These are phyloP conservation scores for Cutaneotrichosporon cavernicola DNA, from an alignment of 1,284 basidiomycete species.

Conservation along the genomic window DNA sequence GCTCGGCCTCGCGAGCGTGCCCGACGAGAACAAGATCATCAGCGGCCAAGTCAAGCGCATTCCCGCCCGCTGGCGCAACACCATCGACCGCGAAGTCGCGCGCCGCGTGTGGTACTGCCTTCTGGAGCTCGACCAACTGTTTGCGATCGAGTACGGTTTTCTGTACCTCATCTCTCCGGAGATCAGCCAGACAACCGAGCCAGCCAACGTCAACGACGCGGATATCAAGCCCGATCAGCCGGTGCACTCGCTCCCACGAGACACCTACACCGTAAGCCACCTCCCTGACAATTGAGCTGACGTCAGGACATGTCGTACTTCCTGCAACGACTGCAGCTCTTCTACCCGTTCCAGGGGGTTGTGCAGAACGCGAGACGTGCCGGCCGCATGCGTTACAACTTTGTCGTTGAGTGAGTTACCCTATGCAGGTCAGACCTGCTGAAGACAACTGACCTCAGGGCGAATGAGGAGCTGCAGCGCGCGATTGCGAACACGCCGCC, in stretches of 20 bases:
- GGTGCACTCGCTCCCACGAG: slow-evolving; percentile 21
- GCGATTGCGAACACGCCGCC: slow-evolving; percentile 22
- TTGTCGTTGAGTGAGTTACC: slow-evolving; percentile 25
- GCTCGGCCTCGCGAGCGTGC: slow-evolving; percentile 22
- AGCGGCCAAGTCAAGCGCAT: slow-evolving; percentile 17
- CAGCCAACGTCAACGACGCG: slow-evolving; percentile 33
- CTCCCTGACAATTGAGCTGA: background rate
- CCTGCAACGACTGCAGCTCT: slow-evolving; percentile 28
- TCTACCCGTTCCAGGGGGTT: slow-evolving; percentile 31
- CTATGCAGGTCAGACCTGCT: background rate
- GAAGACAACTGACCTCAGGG: slow-evolving; percentile 10
- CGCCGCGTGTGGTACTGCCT: slow-evolving; percentile 33
- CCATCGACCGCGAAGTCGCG: slow-evolving; percentile 32
- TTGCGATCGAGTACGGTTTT: slow-evolving; percentile 33
- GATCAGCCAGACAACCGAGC: slow-evolving; percentile 32
- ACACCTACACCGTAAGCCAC: slow-evolving; percentile 25
- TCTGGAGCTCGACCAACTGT: slow-evolving; percentile 34
- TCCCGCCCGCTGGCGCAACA: slow-evolving; percentile 25
- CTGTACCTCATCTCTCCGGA: slow-evolving; percentile 31
- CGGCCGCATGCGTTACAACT: slow-evolving; percentile 28
- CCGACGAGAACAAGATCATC: slow-evolving; percentile 21
- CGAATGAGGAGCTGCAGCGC: slow-evolving; percentile 24
- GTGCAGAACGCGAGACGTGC: slow-evolving; percentile 28
- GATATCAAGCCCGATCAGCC: slow-evolving; percentile 23
- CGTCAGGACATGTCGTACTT: slow-evolving; percentile 32